Evolutionary conservation across 768 basidiomycete species (phyloP), one percentile per base, ranked within the genome.

Genomic region (Tremella mesenterica): DNA sequence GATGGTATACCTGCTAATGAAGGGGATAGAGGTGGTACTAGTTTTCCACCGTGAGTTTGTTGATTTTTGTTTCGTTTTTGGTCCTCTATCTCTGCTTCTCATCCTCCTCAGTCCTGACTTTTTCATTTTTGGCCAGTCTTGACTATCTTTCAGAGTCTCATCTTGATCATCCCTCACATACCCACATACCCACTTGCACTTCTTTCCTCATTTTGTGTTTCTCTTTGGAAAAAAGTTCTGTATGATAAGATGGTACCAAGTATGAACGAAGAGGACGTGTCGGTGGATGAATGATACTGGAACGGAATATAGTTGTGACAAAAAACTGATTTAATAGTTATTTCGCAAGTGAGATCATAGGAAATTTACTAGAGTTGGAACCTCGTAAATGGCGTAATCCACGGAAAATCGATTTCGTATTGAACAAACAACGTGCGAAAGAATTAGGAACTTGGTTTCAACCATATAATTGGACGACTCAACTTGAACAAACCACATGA

Each of bases 281-380:
- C 2, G 30, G 36, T 31, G 13, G n/a, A 21, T 54, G 4, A 29
- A 20, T 27, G 14, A 23, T 18, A 10, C 9, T 21, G 16, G 12
- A 39, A 14, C 21, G n/a, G 4, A n/a, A n/a, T n/a, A n/a, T 16
- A 13, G n/a, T 30, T 20, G 2, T 43, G 48, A 50, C 20, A 3
- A 23, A 12, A 23, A 33, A n/a, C 39, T 39, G n/a, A 29, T 29
- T 7, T 16, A 16, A 7, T 59, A 93, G 91, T 55, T 95, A 88
- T 70, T 99, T 99, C 70, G 92, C 90, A 0, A 84, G 81, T 16
- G 93, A 99, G 73, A 93, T 96, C 61, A 84, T 97, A 57, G 93
- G 93, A 7, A 90, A 88, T 62, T 69, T 95, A 52, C 76, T 99
- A 45, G 90, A 89, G 12, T 67, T 95, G 33, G 90, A 93, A 67